phyloP scores from a whole-genome alignment of 495 filamentous ascomycete genomes.

The Aspergillus indologenus region DNA sequence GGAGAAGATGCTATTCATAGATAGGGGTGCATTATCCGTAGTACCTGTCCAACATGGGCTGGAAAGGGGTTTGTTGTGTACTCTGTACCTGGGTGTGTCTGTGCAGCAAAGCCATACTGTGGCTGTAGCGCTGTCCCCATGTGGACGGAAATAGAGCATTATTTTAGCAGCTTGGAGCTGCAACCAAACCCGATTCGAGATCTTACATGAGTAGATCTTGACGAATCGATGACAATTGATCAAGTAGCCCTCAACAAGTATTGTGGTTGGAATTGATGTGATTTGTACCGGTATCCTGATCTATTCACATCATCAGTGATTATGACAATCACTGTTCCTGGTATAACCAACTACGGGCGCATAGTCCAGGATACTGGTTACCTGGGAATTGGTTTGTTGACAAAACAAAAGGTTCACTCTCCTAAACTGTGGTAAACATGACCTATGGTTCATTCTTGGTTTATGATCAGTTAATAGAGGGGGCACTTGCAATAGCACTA shows the following conservation, averaged over 20 bases:
- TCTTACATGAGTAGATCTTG: not conserved
- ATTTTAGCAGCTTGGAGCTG: not conserved
- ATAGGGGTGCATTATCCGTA: not conserved
- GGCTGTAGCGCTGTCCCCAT: slow-evolving; percentile 5
- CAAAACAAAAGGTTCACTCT: not conserved
- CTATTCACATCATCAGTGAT: no score
- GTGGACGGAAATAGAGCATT: slow-evolving; percentile 5
- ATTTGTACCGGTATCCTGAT: no score
- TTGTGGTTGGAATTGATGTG: no score
- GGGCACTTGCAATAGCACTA: not conserved
- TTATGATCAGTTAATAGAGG: not conserved
- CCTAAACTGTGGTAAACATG: not conserved
- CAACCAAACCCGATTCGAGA: slow-evolving; percentile 6
- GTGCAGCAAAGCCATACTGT: slow-evolving; percentile 2
- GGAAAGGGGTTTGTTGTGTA: not conserved
- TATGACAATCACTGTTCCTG: not conserved
- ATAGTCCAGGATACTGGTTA: not conserved
- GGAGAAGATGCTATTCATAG: not conserved
- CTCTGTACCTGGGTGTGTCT: not conserved
- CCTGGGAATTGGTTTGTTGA: not conserved
- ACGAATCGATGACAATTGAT: not conserved
- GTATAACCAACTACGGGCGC: not conserved
- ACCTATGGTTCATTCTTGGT: not conserved
- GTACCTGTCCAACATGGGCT: not conserved
- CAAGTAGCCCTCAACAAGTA: not conserved